Base-by-base conservation (phyloP, 2,329 filamentous ascomycete species). In the Botrytis sinoallii region DNA sequence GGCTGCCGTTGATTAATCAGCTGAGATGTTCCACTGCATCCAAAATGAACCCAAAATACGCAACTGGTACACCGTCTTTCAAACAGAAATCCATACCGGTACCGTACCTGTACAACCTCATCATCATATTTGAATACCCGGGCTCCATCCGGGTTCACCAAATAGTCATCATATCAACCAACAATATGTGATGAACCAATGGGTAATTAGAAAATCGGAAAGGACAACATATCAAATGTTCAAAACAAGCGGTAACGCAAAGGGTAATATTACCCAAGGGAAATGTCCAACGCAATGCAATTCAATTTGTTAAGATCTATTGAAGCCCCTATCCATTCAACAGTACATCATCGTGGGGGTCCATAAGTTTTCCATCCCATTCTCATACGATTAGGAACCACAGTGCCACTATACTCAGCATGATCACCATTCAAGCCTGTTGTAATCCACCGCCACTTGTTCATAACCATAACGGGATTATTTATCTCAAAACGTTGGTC, bases 21-120 rank as follows among this genome's bases (percentile, higher is more conserved):
- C 70, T 35, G 70, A 35, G 60, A 25, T 64, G 69, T 71, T 71
- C 69, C 69, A 71, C 69, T 14, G 32, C 67, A 20, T 57, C 52
- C n/a, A 29, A 57, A 57, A 57, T 29, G n/a, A 57, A 59, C 4
- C 44, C 35, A 42, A 68, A 40, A 60, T 6, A 32, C 42, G 29
- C 12, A 38, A 59, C 38, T 60, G 52, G 65, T 52, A 71, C 69
- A 71, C 69, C 69, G 69, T 71, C 69, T 71, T 71, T 71, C 69
- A 65, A 35, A 38, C n/a, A 25, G 22, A 48, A 32, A 25, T 16
- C 16, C 16, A 52, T 60, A 66, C 42, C 42, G 42, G 40, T 40
- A 67, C 44, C 44, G 35, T 61, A 61, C 67, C 38, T 48, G 69
- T 64, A 64, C 44, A 71, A 64, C 69, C 16, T 38, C 57, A 48